Evolutionary conservation across 225 moss, liverwort and hornwort species (phyloP).

Genomic region (Takakia lepidozioides): DNA sequence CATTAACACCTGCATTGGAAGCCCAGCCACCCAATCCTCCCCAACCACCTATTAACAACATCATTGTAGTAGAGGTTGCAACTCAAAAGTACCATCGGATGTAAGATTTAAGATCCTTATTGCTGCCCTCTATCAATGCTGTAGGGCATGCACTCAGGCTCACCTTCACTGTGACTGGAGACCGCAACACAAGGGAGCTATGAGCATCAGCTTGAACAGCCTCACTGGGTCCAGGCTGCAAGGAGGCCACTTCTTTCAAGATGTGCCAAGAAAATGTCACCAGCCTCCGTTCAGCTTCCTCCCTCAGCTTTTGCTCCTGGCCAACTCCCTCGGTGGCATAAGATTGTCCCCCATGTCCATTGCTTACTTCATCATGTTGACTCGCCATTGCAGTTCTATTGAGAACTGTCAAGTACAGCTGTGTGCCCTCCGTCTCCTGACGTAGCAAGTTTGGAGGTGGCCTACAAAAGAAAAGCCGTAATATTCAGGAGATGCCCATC

Average conservation of each 20-base stretch:
- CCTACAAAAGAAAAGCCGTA: constrained; percentile 29
- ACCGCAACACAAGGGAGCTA: constrained; percentile 69
- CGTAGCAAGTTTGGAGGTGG: constrained; percentile 92
- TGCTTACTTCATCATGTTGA: constrained; percentile 21
- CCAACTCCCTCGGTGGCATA: constrained; percentile 9
- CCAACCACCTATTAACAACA: too few species aligned
- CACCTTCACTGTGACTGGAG: constrained; percentile 94
- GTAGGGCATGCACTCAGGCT: too few species aligned
- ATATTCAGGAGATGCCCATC: too few species aligned
- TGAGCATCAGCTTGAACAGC: constrained; percentile 88
- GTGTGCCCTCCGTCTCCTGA: constrained; percentile 89
- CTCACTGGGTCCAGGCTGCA: constrained; percentile 73
- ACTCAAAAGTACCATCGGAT: too few species aligned
- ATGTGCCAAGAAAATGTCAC: constrained; percentile 87
- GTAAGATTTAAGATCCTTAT: too few species aligned
- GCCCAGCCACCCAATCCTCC: too few species aligned
- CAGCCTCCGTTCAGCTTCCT: constrained; percentile 86
- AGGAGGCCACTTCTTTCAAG: constrained; percentile 73
- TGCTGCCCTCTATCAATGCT: too few species aligned
- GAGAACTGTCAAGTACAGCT: constrained; percentile 78
- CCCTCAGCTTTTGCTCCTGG: constrained; percentile 58
- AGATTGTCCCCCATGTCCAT: constrained; percentile 13
- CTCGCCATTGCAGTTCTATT: constrained; percentile 36
- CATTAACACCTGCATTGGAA: constrained; percentile 54
- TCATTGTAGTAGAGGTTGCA: too few species aligned